A percentile compares a stretch with the other conserved stretches of the same genome.
Conservation (phyloP, 345 rosid species). For the Draba incana region DNA sequence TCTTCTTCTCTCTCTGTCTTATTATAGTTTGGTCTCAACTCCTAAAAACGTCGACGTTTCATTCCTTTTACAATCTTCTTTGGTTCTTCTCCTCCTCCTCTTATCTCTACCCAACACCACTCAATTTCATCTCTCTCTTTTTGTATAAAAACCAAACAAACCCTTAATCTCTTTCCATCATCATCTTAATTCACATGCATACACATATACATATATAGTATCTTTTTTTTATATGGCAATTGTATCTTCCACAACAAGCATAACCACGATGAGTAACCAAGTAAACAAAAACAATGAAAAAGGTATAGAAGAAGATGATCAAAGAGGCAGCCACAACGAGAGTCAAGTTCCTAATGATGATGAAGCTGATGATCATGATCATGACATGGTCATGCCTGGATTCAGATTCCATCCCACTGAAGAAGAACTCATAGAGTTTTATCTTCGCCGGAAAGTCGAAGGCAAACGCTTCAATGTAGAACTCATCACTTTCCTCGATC, state of each 20-base stretch:
- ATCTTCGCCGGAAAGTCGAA: constrained; percentile 99
- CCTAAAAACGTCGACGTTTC: constrained; percentile 37
- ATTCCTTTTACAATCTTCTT: constrained; percentile 37
- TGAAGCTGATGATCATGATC: constrained; percentile 73
- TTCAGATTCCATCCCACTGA: constrained; percentile 98
- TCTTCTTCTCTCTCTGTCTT: constrained; percentile 37
- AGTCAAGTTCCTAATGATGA: constrained; percentile 32
- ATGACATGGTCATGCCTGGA: constrained; percentile 98
- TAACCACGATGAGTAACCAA: constrained; percentile 40
- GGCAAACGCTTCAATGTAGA: constrained; percentile 98
- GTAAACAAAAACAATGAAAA: constrained; percentile 40
- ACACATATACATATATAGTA: constrained; percentile 29
- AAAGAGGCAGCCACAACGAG: constrained; percentile 27
- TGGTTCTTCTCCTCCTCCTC: constrained; percentile 26
- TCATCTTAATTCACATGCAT: constrained; percentile 39
- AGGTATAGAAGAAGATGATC: constrained; percentile 36
- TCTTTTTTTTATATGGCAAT: constrained; percentile 58
- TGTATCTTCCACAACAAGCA: constrained; percentile 64
- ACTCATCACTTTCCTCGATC: constrained; percentile 98
- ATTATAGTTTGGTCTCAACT: constrained; percentile 30
- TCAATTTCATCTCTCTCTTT: constrained; percentile 37
- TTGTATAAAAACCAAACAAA: constrained; percentile 41
- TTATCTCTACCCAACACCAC: constrained; percentile 48
- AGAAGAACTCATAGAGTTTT: constrained; percentile 98
- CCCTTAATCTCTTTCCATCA: constrained; percentile 35